Percentiles rank a stretch among this genome's conserved stretches.
Evolutionary conservation across 2,329 filamentous ascomycete genomes (phyloP).

Genomic region (Fusarium hainanense): DNA sequence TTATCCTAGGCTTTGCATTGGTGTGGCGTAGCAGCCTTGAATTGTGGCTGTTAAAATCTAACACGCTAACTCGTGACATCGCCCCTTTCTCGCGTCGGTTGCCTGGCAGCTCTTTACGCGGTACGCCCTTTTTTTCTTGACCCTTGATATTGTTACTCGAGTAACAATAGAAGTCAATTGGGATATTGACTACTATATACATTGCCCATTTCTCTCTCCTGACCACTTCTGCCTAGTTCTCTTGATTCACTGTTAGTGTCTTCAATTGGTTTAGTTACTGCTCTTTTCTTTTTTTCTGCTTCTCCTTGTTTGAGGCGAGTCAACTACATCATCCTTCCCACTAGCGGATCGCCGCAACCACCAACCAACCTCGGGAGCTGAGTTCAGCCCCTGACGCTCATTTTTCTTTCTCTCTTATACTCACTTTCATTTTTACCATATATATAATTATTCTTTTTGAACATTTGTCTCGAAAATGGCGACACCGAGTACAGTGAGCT

Average conservation of each 20-base stretch:
- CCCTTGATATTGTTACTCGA: constrained; percentile 19
- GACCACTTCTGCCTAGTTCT: neutral
- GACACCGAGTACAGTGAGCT: constrained; percentile 47
- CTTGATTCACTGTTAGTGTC: neutral
- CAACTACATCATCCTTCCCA: constrained; percentile 43
- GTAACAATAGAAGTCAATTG: neutral
- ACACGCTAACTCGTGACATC: constrained; percentile 50
- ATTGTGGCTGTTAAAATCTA: neutral
- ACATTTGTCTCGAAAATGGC: constrained; percentile 43
- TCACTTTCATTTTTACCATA: neutral
- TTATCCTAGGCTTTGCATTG: too few species aligned
- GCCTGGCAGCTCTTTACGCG: constrained; percentile 41
- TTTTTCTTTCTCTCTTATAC: neutral
- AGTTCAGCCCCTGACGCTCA: constrained; percentile 6
- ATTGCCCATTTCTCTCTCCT: neutral
- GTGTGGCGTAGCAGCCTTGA: too few species aligned
- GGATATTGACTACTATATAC: neutral
- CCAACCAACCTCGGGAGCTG: constrained; percentile 13
- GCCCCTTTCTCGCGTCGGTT: constrained; percentile 51
- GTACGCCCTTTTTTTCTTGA: constrained; percentile 8
- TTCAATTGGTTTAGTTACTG: neutral
- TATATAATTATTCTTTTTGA: neutral
- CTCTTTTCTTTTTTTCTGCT: constrained; percentile 15
- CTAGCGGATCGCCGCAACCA: constrained; percentile 18
- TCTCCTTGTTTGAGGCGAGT: constrained; percentile 22